A percentile compares a stretch with the other conserved stretches of the same genome.
Conservation (phyloP, 83 land plant species). For the Diphasiastrum complanatum region DNA sequence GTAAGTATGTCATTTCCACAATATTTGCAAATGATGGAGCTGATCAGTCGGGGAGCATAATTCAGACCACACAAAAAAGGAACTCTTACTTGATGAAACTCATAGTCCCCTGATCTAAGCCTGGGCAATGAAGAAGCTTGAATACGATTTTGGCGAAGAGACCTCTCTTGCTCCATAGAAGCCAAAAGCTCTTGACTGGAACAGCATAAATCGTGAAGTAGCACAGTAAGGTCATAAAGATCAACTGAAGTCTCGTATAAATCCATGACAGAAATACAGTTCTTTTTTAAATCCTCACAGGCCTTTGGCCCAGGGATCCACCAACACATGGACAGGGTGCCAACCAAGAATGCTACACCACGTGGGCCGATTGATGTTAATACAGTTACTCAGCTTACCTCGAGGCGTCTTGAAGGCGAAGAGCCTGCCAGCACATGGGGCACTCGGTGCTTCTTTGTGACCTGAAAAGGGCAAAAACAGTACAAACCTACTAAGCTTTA, state of each 20-base stretch:
- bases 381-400: slow-evolving; percentile 15
- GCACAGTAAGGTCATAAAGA: neutral
- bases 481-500: neutral
- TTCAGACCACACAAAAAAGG: no score
- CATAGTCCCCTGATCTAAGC: slow-evolving; percentile 20
- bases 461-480: slow-evolving; percentile 19
- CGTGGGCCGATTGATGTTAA: no score
- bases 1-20: no score
- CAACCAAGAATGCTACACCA: no score
- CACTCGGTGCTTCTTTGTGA: slow-evolving; percentile 41
- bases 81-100: slow-evolving; percentile 32
- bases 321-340: no score
- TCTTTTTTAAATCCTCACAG: no score
- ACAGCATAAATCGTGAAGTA: neutral
- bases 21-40: no score
- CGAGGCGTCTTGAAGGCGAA: slow-evolving; percentile 34
- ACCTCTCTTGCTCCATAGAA: slow-evolving; percentile 33
- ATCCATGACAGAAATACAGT: no score
- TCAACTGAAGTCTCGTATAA: no score
- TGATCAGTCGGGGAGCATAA: no score
- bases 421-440: slow-evolving; percentile 42
- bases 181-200: slow-evolving; percentile 38
- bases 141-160: slow-evolving; percentile 16
- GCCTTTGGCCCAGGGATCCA: no score
- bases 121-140: slow-evolving; percentile 13